A percentile compares a stretch with the other conserved stretches of the same genome.
phyloP scores from a whole-genome alignment of 2,329 filamentous ascomycete genomes.

The Fusarium miscanthi region DNA sequence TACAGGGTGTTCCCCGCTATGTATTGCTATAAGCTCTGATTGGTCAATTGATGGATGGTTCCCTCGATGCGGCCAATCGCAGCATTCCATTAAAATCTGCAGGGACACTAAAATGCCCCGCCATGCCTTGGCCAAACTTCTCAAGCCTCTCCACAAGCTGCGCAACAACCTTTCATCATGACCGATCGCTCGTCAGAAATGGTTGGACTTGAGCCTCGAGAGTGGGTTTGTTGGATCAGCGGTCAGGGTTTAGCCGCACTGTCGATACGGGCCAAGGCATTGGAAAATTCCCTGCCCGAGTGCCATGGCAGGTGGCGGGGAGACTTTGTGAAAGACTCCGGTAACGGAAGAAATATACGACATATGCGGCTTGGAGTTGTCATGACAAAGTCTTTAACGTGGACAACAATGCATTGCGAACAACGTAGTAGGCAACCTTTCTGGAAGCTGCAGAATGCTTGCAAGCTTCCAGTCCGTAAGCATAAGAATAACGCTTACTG shows the following conservation, averaged over 20 bases:
- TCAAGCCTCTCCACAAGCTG: conserved; percentile 42
- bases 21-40: conserved; percentile 19
- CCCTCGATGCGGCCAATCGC: conserved; percentile 34
- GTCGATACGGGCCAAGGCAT: conserved; percentile 11
- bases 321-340: conserved; percentile 5
- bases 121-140: conserved; percentile 42
- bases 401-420: neutral
- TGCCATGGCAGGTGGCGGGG: conserved; percentile 18
- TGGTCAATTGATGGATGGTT: conserved; percentile 41
- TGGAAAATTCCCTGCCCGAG: neutral
- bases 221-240: conserved; percentile 41
- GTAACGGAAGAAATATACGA: conserved; percentile 5
- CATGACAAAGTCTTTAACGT: conserved; percentile 21
- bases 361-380: conserved; percentile 24
- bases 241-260: conserved; percentile 40
- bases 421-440: conserved; percentile 2
- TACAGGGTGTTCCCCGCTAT: conserved; percentile 34
- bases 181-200: conserved; percentile 30
- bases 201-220: conserved; percentile 32
- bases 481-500: neutral
- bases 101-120: conserved; percentile 44
- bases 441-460: conserved; percentile 13
- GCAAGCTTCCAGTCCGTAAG: neutral
- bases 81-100: conserved; percentile 33
- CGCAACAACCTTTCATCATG: conserved; percentile 39